Conservation (phyloP, 1,139 yeast genomes). For the Geotrichum australiense region DNA sequence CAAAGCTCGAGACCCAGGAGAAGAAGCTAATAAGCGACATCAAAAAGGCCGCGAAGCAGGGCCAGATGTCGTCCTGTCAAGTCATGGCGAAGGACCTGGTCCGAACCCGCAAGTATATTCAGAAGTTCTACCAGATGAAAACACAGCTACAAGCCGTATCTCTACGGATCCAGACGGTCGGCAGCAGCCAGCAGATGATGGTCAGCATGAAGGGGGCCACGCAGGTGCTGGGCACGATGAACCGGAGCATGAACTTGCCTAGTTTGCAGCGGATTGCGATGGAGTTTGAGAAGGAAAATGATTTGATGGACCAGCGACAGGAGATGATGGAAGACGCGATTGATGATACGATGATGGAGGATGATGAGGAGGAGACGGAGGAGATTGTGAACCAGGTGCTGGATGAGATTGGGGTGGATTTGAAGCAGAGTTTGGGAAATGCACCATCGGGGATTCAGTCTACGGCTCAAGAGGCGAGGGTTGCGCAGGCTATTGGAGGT, state of each 20-base stretch:
- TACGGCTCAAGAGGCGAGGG: conserved; percentile 35
- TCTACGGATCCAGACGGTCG: conserved; percentile 79
- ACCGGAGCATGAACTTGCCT: conserved; percentile 82
- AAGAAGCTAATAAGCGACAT: conserved; percentile 79
- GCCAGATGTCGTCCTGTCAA: conserved; percentile 83
- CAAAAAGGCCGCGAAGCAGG: conserved; percentile 82
- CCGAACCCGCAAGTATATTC: conserved; percentile 70
- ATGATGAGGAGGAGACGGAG: conserved; percentile 75
- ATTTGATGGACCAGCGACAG: conserved; percentile 96
- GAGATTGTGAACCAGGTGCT: conserved; percentile 86
- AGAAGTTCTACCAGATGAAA: conserved; percentile 88
- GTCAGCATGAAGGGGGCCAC: conserved; percentile 96
- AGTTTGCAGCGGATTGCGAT: conserved; percentile 83
- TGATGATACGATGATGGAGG: conserved; percentile 90
- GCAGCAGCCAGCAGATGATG: conserved; percentile 95
- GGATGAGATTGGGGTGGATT: conserved; percentile 92
- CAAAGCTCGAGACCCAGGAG: conserved; percentile 83
- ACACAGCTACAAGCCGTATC: conserved; percentile 94
- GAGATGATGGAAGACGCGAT: conserved; percentile 98
- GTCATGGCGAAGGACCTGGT: conserved; percentile 94
- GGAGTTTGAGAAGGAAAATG: conserved; percentile 92
- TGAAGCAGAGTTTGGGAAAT: conserved; percentile 57
- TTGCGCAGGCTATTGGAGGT: conserved; percentile 47
- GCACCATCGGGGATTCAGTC: conserved; percentile 51
- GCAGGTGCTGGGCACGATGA: conserved; percentile 71